Base-by-base conservation (phyloP, 2,329 filamentous ascomycete genomes). In the Ascochyta koolunga region DNA sequence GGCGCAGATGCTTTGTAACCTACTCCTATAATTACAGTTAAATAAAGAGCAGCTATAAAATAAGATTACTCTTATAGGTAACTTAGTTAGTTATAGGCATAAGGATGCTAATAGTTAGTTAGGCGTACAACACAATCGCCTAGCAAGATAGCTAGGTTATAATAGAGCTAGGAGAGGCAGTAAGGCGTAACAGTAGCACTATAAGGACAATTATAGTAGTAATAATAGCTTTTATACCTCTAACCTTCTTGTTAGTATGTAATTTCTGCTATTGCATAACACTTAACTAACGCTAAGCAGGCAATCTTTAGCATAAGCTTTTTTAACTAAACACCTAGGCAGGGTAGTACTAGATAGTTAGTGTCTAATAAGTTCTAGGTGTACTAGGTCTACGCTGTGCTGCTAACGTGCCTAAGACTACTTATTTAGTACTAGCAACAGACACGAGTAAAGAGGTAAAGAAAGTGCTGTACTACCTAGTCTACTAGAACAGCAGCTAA, bases 231-330 rank as follows among this genome's bases (percentile, higher is more conserved):
- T 65, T 65, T 16, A 39, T 66, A 18, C 62, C 64, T 1, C 56
- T 58, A 11, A 65, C 64, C 3, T 66, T 66, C 32, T 9, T 61
- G 18, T 65, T 62, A 5, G 62, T 61, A 11, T 21, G 58, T 38
- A 0, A 31, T 21, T n/a, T 9, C 31, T 13, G 31, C n/a, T 13
- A 16, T 33, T n/a, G 13, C 31, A 33, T 8, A 13, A 33, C 8
- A 33, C 31, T 33, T 19, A 6, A 27, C 58, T 65, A 24, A 59
- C n/a, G 13, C 5, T 15, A 15, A 16, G 5, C 38, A 65, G 61
- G 61, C 63, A 1, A 52, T 66, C 7, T 65, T 66, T 43, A 65
- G 62, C 37, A 65, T 62, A 58, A 61, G 54, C 39, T 66, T 24
- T 8, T 24, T 24, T 8, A 24, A 24, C 2, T 24, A 24, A 5